A percentile compares a stretch with the other conserved stretches of the same genome.
phyloP scores from a whole-genome alignment of 1,284 basidiomycete genomes.

The Macrocystidia cucumis region DNA sequence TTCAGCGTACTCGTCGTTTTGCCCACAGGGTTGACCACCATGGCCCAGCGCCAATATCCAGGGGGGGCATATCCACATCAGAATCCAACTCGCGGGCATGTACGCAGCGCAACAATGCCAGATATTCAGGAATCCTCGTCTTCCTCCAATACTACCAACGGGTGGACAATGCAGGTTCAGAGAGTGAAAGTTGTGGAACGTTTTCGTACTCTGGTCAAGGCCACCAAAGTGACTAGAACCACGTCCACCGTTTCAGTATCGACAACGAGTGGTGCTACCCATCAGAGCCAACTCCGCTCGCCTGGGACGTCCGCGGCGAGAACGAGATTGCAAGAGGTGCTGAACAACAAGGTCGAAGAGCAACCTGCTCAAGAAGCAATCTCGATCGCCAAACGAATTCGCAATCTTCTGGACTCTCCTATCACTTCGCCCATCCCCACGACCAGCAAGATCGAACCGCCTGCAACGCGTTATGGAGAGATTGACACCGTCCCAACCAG shows the following conservation, averaged over 20 bases:
- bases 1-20: too few relatives aligned
- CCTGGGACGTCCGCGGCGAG: background rate
- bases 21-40: too few relatives aligned
- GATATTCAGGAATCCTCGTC: conserved; percentile 4
- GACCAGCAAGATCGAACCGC: background rate
- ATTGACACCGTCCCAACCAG: background rate
- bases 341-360: too few relatives aligned
- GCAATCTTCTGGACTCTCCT: background rate
- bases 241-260: conserved; percentile 1
- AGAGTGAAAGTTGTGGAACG: too few relatives aligned
- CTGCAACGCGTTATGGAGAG: background rate
- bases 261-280: background rate
- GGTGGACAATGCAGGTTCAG: too few relatives aligned
- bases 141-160: conserved; percentile 7
- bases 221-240: conserved; percentile 9
- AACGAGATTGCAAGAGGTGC: background rate
- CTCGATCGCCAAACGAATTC: background rate
- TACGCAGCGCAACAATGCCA: conserved; percentile 1
- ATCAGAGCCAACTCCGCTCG: background rate
- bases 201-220: too few relatives aligned
- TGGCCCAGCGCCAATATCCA: too few relatives aligned
- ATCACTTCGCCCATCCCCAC: background rate
- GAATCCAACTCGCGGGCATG: too few relatives aligned
- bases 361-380: too few relatives aligned
- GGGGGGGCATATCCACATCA: too few relatives aligned